phyloP scores from a whole-genome alignment of 768 basidiomycete genomes.

The Boletus eberwhitei region DNA sequence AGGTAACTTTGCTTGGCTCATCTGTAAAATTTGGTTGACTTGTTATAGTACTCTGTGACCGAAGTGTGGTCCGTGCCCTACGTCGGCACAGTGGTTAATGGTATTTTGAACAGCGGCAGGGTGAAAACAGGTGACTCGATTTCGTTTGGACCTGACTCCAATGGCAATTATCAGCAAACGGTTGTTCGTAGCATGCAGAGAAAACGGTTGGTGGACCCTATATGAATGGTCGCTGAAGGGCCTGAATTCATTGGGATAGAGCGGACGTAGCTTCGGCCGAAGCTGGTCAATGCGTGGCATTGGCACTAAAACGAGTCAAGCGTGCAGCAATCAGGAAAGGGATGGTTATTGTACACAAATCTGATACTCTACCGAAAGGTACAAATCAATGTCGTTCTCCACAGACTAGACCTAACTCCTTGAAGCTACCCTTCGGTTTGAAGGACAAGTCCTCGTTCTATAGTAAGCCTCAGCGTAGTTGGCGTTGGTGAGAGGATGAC shows the following conservation, averaged over 20 bases:
- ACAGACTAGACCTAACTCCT: background rate
- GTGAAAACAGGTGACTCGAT: constrained; percentile 79
- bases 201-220: constrained; percentile 58
- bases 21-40: constrained; percentile 7
- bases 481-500: constrained; percentile 1
- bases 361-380: constrained; percentile 78
- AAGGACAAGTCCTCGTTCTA: constrained; percentile 90
- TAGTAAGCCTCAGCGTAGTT: constrained; percentile 54
- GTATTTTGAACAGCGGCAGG: constrained; percentile 73
- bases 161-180: constrained; percentile 81
- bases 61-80: constrained; percentile 89
- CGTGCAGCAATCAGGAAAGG: constrained; percentile 84
- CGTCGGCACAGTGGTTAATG: constrained; percentile 81
- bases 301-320: constrained; percentile 88
- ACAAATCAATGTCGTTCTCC: constrained; percentile 6
- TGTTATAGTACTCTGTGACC: constrained; percentile 69
- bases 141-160: constrained; percentile 87
- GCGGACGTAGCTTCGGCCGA: constrained; percentile 82
- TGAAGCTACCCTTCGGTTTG: constrained; percentile 77
- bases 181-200: constrained; percentile 90
- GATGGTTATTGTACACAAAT: constrained; percentile 86
- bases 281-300: constrained; percentile 92
- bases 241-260: constrained; percentile 40
- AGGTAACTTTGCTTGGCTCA: constrained; percentile 43
- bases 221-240: background rate